phyloP scores from a whole-genome alignment of 2,329 filamentous ascomycete genomes.

The Elsinoe necatrix region DNA sequence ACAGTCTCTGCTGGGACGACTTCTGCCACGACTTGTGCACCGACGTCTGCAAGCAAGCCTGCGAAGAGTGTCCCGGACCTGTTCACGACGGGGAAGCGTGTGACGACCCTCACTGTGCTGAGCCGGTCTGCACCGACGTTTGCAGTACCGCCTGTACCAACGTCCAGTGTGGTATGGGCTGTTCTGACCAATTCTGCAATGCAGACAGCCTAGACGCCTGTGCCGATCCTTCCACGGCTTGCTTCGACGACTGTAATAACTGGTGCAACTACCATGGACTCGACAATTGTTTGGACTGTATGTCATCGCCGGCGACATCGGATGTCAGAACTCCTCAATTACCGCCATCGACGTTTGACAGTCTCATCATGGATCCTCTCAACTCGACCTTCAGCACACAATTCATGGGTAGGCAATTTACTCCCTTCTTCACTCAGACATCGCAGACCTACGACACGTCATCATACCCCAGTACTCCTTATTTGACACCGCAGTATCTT shows the following conservation, averaged over 20 bases:
- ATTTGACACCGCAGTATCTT: neutral
- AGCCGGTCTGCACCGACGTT: conserved; percentile 8
- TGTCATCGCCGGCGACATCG: conserved; percentile 8
- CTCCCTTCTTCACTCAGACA: conserved; percentile 2
- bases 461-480: neutral
- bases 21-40: conserved; percentile 14
- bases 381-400: neutral
- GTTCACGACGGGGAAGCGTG: conserved; percentile 3
- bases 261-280: conserved; percentile 14
- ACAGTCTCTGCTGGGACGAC: conserved; percentile 12
- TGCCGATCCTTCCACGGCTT: conserved; percentile 13
- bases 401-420: conserved; percentile 1
- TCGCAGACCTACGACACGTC: neutral
- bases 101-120: conserved; percentile 4
- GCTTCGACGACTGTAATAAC: conserved; percentile 12
- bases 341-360: neutral
- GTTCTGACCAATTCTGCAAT: conserved; percentile 5
- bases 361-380: neutral
- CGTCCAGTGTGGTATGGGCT: conserved; percentile 8
- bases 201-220: conserved; percentile 7
- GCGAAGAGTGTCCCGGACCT: conserved; percentile 7
- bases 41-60: conserved; percentile 10
- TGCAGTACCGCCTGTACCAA: conserved; percentile 9
- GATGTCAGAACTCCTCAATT: conserved; percentile 9
- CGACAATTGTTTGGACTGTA: conserved; percentile 12